Evolutionary conservation across 2,329 filamentous ascomycete species (phyloP).

Genomic region (Aspergillus sp.): DNA sequence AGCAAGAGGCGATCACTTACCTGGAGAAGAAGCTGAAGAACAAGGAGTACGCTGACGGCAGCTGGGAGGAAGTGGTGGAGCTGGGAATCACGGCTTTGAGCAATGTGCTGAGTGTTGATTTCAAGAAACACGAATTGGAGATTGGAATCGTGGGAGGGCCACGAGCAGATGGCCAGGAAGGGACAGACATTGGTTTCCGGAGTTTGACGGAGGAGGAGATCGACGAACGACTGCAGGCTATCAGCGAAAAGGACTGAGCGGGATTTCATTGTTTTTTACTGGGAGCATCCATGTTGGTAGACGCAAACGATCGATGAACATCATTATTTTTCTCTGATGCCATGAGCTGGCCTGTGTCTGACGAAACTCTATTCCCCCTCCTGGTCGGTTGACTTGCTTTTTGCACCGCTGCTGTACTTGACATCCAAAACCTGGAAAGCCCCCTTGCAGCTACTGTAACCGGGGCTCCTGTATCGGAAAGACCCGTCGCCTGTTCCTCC

Average conservation of each 20-base stretch:
- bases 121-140: constrained; percentile 99
- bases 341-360: constrained; percentile 9
- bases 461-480: neutral
- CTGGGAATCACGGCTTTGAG: constrained; percentile 92
- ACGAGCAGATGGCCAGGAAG: constrained; percentile 77
- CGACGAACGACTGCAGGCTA: constrained; percentile 95
- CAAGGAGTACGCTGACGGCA: constrained; percentile 90
- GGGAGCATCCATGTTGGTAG: constrained; percentile 23
- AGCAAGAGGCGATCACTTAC: constrained; percentile 97
- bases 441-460: constrained; percentile 6
- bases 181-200: constrained; percentile 77
- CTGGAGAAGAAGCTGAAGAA: constrained; percentile 99
- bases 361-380: neutral
- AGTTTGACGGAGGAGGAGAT: constrained; percentile 96
- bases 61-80: constrained; percentile 97
- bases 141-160: constrained; percentile 95
- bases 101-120: constrained; percentile 96
- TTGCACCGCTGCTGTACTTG: constrained; percentile 7
- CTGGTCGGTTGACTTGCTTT: constrained; percentile 6
- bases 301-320: constrained; percentile 27
- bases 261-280: constrained; percentile 10
- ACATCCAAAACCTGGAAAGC: constrained; percentile 10
- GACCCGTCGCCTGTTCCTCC: neutral
- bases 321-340: constrained; percentile 12
- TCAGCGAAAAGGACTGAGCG: constrained; percentile 91